Evolutionary conservation across 202 grass and related monocot species (phyloP), one percentile per base, ranked within the genome.

Genomic region (Cymbopogon flexuosus): DNA sequence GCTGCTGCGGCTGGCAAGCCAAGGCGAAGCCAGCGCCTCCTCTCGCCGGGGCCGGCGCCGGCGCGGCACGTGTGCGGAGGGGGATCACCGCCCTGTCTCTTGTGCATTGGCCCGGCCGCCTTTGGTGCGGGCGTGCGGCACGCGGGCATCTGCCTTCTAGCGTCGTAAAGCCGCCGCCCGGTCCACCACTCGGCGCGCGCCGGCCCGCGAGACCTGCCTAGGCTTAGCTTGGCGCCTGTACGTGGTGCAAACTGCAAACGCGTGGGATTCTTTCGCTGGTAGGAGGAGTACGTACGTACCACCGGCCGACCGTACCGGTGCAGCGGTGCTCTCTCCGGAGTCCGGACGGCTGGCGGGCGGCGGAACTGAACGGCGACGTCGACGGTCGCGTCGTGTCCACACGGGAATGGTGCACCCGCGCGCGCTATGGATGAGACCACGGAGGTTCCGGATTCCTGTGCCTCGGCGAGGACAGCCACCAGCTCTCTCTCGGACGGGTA

Each of bases 81-180:
- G 37, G 76, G 60, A 43, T 77, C 72, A 9, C 7, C 33, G 54
- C 57, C 39, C 70, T 87, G 84, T 90, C 88, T 84, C 84, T 77
- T 74, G 1, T 74, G 83, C 83, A 79, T 86, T 79, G 79, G 79
- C 40, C 79, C 83, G 72, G 23, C 23, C 11, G 21, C 39, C 22
- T 49, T 49, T 65, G 19, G 30, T 34, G n/a, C 27, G 27, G 27
- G 27, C 27, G 27, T 27, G 27, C 51, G 49, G 31, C 31, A n/a
- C 34, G 29, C 9, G 73, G 73, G 73, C 54, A 76, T 76, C 54
- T 51, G 3, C 1, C 15, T 1, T 49, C 31, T 33, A 4, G 46
- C 73, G 56, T 14, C 56, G 22, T 8, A 42, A 76, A 76, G 77
- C 77, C 57, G 10, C 22, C 8, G 27, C 27, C 0, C 54, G 47